Evolutionary conservation across 208 protist genomes (phyloP), one percentile per base, ranked within the genome.

Genomic region (Strigomonas culicis): DNA sequence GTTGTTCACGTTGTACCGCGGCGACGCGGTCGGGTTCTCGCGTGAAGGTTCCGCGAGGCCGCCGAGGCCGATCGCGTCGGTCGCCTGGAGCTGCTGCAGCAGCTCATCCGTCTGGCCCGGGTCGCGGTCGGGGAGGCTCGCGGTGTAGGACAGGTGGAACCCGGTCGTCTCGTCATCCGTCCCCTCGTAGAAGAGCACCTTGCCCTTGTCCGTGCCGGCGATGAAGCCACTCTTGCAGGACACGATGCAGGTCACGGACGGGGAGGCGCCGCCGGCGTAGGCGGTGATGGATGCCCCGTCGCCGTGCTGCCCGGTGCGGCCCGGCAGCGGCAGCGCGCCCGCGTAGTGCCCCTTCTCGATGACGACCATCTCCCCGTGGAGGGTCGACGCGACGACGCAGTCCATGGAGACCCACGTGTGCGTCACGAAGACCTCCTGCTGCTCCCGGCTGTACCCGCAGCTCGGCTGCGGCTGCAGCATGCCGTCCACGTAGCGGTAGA

Each of bases 401-500:
- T 93, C 79, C 27, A 47, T 65, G 17, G 70, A 75, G 51, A 98
- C 58, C 96, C 97, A 99, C 19, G 77, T 39, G 75, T 98, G 96
- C 19, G 84, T 94, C 22, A 92, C 57, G 68, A 98, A 98, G 66
- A 84, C 75, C 57, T 95, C 84, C 49, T 52, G 66, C 53, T 75
- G 66, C 61, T 95, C 85, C 24, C 71, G 67, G 36, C 70, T 66
- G 57, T 84, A 80, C 53, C 74, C 77, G 47, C 70, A 69, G 43
- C 53, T 72, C 10, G 84, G 70, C 63, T 88, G 72, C 30, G 74
- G 75, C 73, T 95, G 88, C 55, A 98, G 75, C 30, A 80, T 66
- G 39, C 90, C 88, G 47, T 98, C 96, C 4, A 80, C 77, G 73
- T 93, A 95, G 22, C 82, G 80, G 78, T 94, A 98, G 49, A 97